Evolutionary conservation across 75 land plant genomes (phyloP).

Genomic region (Pinus tabuliformis): DNA sequence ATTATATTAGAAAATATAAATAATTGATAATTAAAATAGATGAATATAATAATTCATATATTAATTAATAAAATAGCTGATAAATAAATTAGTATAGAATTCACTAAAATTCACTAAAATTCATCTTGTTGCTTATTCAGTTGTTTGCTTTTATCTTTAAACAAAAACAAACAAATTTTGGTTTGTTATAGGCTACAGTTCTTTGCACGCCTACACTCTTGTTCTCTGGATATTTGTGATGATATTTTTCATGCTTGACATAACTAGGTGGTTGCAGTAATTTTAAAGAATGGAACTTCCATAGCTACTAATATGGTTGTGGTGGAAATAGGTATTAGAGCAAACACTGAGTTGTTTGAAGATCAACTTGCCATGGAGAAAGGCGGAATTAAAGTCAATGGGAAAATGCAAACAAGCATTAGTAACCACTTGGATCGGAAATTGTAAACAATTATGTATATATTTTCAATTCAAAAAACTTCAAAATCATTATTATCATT

Average conservation of each 20-base stretch:
- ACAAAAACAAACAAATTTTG: neutral
- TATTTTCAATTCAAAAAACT: no score
- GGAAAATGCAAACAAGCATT: slow-evolving; percentile 74
- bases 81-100: no score
- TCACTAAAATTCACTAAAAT: neutral
- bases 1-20: no score
- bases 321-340: slow-evolving; percentile 86
- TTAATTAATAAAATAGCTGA: no score
- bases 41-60: no score
- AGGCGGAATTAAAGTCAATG: slow-evolving; percentile 91
- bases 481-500: no score
- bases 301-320: slow-evolving; percentile 82
- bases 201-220: neutral
- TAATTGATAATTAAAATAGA: no score
- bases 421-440: no score
- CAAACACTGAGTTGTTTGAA: slow-evolving; percentile 72
- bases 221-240: neutral
- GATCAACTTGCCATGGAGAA: slow-evolving; percentile 79
- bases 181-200: neutral
- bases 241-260: slow-evolving; percentile 10
- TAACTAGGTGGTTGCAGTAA: slow-evolving; percentile 68
- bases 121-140: neutral
- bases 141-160: neutral
- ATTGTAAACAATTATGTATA: no score
- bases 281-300: slow-evolving; percentile 64